Evolutionary conservation across 305 asterid species (phyloP), one percentile per base, ranked within the genome.

Genomic region (Fraxinus floribunda): DNA sequence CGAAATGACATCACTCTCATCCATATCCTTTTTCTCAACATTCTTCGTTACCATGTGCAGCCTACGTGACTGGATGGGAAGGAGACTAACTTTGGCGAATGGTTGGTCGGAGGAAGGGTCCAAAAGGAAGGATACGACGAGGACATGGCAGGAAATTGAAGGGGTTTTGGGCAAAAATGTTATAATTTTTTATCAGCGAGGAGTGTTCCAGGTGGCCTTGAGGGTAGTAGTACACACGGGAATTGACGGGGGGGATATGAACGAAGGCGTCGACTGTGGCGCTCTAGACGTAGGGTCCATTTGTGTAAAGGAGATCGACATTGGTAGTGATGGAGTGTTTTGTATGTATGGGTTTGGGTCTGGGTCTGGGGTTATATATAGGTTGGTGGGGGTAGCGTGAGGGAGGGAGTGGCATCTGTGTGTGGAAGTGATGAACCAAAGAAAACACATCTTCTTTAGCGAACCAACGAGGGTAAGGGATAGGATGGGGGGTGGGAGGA

Each of bases 151-250:
- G 4, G 62, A 89, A 46, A 86, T 26, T 26, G 29, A 26, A 26
- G 29, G 29, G 29, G 29, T 26, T 26, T 26, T 26, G 55, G 78
- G 79, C 22, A 78, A 78, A 16, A 18, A 38, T 70, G 32, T 39
- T 11, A 82, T 30, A 20, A 76, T 35, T 71, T 72, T 1, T 3
- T 29, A 20, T 6, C 29, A 10, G 18, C 0, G 70, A 18, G 75
- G 66, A 78, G 70, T 91, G 91, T 55, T 92, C 93, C 8, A 88
- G 84, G 81, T 92, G 93, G 26, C 97, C 95, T 66, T 88, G 89
- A 24, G 94, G 92, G 55, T 89, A 93, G 79, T 93, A 91, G 90
- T 87, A 93, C 68, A 90, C 91, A 75, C 75, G 74, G 20, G 91
- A 82, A 64, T 88, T 80, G 3, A 83, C 52, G 10, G 84, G 0